phyloP scores from a whole-genome alignment of 495 filamentous ascomycete genomes.

The Tuber microsphaerosporum region DNA sequence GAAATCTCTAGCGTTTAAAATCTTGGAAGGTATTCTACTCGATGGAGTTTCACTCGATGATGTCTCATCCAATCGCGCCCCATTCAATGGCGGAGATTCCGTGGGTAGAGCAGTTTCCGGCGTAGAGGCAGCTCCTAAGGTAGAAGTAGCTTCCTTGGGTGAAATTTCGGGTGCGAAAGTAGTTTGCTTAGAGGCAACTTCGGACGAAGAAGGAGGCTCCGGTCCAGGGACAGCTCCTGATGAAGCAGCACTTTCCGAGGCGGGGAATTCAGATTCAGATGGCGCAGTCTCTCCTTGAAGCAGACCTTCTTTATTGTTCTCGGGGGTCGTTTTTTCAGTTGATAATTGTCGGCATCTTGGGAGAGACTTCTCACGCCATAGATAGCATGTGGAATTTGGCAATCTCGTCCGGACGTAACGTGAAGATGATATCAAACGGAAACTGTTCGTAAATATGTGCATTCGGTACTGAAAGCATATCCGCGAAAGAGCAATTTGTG shows the following conservation, averaged over 20 bases:
- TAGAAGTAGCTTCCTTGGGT: neutral
- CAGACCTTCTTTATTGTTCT: neutral
- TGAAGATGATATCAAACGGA: neutral
- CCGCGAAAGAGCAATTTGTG: slow-evolving; percentile 24
- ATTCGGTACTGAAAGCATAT: slow-evolving; percentile 31
- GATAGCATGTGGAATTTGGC: neutral
- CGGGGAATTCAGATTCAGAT: neutral
- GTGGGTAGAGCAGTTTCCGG: neutral
- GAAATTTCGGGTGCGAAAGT: neutral
- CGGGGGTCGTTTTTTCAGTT: neutral
- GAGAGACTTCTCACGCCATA: neutral
- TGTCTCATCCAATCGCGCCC: neutral
- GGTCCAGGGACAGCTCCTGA: neutral
- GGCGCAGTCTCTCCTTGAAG: neutral
- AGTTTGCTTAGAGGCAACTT: neutral
- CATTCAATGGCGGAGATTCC: neutral
- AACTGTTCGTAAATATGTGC: slow-evolving; percentile 12
- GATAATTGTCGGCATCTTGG: neutral
- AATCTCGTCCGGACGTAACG: neutral
- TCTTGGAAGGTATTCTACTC: neutral
- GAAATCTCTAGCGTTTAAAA: neutral
- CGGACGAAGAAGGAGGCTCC: neutral
- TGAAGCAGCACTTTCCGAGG: neutral
- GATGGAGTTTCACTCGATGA: neutral
- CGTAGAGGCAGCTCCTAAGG: neutral